A percentile compares a stretch with the other conserved stretches of the same genome.
These are phyloP conservation scores for Amylostereum areolatum DNA, from an alignment of 1,284 basidiomycete genomes.

Conservation along the genomic window DNA sequence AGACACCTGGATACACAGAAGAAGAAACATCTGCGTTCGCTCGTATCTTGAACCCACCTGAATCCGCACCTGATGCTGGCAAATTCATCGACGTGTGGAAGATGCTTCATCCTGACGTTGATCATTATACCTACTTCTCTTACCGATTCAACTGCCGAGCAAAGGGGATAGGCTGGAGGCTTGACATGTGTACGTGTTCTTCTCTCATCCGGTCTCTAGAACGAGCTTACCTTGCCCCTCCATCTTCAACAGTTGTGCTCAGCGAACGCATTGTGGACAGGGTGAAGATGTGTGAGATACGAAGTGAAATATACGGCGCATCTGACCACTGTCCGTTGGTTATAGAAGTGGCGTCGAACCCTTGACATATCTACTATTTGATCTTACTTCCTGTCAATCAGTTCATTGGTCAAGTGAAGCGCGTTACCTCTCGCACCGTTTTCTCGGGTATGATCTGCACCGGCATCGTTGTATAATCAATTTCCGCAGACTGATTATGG, in stretches of 20 bases:
- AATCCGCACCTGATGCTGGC: conserved; percentile 21
- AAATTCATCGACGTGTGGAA: conserved; percentile 84
- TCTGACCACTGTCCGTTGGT: conserved; percentile 81
- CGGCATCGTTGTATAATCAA: too few relatives aligned
- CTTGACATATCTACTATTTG: conserved; percentile 15
- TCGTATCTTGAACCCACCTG: conserved; percentile 50
- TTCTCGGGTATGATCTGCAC: too few relatives aligned
- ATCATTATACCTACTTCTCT: conserved; percentile 81
- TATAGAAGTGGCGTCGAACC: conserved; percentile 49
- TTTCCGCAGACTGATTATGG: too few relatives aligned
- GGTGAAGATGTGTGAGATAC: conserved; percentile 74
- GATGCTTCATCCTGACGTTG: conserved; percentile 58
- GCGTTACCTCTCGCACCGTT: too few relatives aligned
- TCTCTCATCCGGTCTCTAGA: conserved; percentile 2
- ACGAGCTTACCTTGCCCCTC: not conserved
- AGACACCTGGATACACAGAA: conserved; percentile 75
- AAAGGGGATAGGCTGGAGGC: conserved; percentile 83
- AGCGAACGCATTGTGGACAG: conserved; percentile 60
- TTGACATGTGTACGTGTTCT: conserved; percentile 71
- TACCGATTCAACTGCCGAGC: conserved; percentile 77
- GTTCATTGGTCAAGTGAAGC: too few relatives aligned
- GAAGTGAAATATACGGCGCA: conserved; percentile 79
- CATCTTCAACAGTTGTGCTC: conserved; percentile 48
- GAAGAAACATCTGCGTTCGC: conserved; percentile 69
- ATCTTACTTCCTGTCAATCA: too few relatives aligned